Base-by-base conservation (phyloP, 768 basidiomycete species). In the Xerocomus spinulosus region DNA sequence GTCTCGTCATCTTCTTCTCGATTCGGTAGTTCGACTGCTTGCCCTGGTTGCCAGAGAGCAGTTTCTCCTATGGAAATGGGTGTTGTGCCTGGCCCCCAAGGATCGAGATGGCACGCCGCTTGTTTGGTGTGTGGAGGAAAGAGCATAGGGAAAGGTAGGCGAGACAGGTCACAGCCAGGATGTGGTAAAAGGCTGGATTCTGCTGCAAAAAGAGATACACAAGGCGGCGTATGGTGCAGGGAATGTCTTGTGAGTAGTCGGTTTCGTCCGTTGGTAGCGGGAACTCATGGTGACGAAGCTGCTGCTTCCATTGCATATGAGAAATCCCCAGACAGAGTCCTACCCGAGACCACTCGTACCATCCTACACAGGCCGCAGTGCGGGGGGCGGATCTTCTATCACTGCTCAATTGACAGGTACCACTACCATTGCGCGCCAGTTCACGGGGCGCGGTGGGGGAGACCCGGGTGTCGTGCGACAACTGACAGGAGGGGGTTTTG, bases 21-120 rank as follows among this genome's bases (percentile, higher is more conserved):
- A 18, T 68, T 70, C 21, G 68, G 68, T 24, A 63, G 65, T 46
- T 70, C 69, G 6, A 74, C 77, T 49, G n/a, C 58, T 23, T 92
- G 90, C 57, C 87, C 88, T 9, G 88, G 86, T 21, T 92, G 90
- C 63, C 73, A 72, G 44, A 81, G 78, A 56, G 60, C 78, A 0
- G 90, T 92, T 12, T 87, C 86, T 14, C 79, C 79, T 2, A 91
- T 92, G 88, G 90, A 92, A 58, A 74, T 79, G 49, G 90, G 90
- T 9, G 88, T 92, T 25, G 85, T 92, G 32, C 83, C 87, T 23
- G 90, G 90, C 5, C 90, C 90, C 20, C 83, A 87, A 50, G 85
- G 85, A 29, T 82, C 83, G 26, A 77, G 79, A 52, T 92, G 90
- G 90, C 90, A 92, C 63, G 72, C 76, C 7, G 60, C 74, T 32